phyloP scores from a whole-genome alignment of 176 grass and related monocot genomes.

The Tillandsia leiboldiana region DNA sequence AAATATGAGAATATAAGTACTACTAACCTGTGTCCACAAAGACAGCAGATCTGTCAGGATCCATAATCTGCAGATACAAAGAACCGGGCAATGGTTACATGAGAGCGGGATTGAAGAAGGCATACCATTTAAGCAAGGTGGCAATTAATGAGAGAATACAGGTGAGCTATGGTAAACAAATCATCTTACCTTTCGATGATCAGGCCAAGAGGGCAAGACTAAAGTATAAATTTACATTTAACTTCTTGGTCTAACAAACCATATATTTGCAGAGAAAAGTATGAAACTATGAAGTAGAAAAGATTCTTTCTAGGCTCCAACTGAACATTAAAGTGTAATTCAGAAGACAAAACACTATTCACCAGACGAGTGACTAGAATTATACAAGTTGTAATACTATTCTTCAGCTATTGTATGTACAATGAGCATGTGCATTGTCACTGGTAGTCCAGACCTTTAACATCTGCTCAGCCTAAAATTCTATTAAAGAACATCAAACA shows the following conservation, averaged over 20 bases:
- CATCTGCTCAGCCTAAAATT: neutral
- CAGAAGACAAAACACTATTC: neutral
- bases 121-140: neutral
- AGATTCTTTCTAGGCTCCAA: no score
- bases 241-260: no score
- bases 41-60: constrained; percentile 54
- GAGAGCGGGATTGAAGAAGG: neutral
- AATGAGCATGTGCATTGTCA: neutral
- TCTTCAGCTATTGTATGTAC: neutral
- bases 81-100: neutral
- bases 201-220: neutral
- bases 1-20: constrained; percentile 12
- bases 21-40: constrained; percentile 70
- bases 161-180: neutral
- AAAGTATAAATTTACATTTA: no score
- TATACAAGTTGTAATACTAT: neutral
- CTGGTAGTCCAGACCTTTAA: neutral
- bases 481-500: neutral
- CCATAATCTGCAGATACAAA: constrained; percentile 64
- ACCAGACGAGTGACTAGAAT: neutral
- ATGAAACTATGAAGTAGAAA: no score
- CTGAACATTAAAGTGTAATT: neutral
- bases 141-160: neutral
- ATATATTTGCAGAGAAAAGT: no score
- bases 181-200: neutral